Percentiles rank a stretch among this genome's conserved stretches.
Evolutionary conservation across 2,329 filamentous ascomycete species (phyloP).

Genomic region (Myriosclerotinia curreyana): DNA sequence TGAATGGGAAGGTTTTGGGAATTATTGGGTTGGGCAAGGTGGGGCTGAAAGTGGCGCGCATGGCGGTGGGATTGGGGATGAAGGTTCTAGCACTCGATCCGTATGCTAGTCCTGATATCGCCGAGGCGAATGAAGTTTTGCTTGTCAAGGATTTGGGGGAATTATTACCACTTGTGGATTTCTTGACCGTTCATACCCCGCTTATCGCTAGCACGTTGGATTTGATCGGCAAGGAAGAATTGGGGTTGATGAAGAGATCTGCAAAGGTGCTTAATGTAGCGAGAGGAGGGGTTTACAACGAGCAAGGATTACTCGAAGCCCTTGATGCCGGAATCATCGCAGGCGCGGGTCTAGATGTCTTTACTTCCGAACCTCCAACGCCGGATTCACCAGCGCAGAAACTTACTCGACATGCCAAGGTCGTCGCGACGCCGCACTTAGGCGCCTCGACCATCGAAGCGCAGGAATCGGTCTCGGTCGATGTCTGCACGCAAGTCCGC

Average conservation of each 20-base stretch:
- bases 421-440: slow-evolving; percentile 75
- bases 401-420: slow-evolving; percentile 66
- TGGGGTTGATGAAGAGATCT: slow-evolving; percentile 68
- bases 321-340: slow-evolving; percentile 69
- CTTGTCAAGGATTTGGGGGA: slow-evolving; percentile 56
- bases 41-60: slow-evolving; percentile 74
- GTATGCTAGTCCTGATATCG: slow-evolving; percentile 72
- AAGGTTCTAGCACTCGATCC: slow-evolving; percentile 71
- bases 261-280: slow-evolving; percentile 77
- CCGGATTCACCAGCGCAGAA: slow-evolving; percentile 56
- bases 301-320: slow-evolving; percentile 66
- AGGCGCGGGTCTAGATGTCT: slow-evolving; percentile 77
- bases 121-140: slow-evolving; percentile 63
- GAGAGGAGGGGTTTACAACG: slow-evolving; percentile 76
- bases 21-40: slow-evolving; percentile 83
- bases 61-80: slow-evolving; percentile 76
- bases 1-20: slow-evolving; percentile 72
- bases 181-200: slow-evolving; percentile 78
- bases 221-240: slow-evolving; percentile 64
- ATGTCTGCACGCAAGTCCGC: slow-evolving; percentile 77
- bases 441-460: slow-evolving; percentile 79
- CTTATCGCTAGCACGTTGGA: slow-evolving; percentile 73
- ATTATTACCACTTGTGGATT: slow-evolving; percentile 66
- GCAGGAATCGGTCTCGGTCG: slow-evolving; percentile 78
- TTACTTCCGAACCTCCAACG: slow-evolving; percentile 69